A percentile compares a stretch with the other conserved stretches of the same genome.
Evolutionary conservation across 2,329 filamentous ascomycete species (phyloP).

Genomic region (Curvularia sp.): DNA sequence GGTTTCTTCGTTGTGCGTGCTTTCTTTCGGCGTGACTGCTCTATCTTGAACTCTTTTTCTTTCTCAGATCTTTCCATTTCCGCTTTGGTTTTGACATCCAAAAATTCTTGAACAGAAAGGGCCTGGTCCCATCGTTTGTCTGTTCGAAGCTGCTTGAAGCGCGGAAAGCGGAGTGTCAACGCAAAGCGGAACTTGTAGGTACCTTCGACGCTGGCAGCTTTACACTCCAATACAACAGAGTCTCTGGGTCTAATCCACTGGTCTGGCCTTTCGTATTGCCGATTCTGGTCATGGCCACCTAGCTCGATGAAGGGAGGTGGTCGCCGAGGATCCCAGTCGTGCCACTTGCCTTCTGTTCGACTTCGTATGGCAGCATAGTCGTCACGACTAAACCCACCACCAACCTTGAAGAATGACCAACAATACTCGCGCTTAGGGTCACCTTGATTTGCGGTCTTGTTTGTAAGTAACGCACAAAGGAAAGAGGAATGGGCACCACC

Average conservation of each 20-base stretch:
- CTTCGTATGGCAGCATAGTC: conserved; percentile 87
- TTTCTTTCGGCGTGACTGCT: conserved; percentile 69
- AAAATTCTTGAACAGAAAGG: conserved; percentile 78
- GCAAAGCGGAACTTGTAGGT: conserved; percentile 80
- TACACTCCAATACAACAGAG: conserved; percentile 86
- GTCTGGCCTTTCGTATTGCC: conserved; percentile 81
- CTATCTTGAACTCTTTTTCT: conserved; percentile 72
- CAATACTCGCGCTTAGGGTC: conserved; percentile 72
- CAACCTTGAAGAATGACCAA: conserved; percentile 96
- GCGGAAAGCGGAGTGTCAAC: conserved; percentile 85
- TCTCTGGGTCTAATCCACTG: conserved; percentile 92
- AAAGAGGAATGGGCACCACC: conserved; percentile 86
- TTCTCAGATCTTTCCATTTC: conserved; percentile 68
- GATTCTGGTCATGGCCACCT: conserved; percentile 69
- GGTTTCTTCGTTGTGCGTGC: conserved; percentile 68
- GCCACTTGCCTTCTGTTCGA: conserved; percentile 90
- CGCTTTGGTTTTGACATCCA: conserved; percentile 71
- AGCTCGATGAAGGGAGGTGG: conserved; percentile 84
- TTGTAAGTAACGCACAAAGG: conserved; percentile 83
- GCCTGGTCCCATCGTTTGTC: conserved; percentile 86
- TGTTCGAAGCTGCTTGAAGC: conserved; percentile 80
- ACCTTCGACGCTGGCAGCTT: conserved; percentile 77
- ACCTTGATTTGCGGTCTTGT: conserved; percentile 68
- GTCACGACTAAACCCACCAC: conserved; percentile 84
- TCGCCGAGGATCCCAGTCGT: conserved; percentile 77